Evolutionary conservation across 306 rosid species (phyloP).

Genomic region (Fragaria iinumae): DNA sequence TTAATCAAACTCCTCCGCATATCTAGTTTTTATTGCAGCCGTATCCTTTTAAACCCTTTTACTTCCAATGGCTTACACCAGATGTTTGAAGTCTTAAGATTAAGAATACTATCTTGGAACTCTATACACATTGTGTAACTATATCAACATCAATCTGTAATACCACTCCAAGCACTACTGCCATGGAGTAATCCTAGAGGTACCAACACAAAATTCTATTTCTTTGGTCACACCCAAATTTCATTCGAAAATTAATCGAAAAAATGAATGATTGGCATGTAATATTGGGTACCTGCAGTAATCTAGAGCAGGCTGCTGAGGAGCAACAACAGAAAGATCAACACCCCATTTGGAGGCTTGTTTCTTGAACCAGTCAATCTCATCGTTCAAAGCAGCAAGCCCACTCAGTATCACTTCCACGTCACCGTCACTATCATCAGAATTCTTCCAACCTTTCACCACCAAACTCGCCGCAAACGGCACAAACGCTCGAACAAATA

Average conservation of each 20-base stretch:
- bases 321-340: conserved; percentile 42
- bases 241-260: no score
- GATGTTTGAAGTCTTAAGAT: no score
- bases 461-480: conserved; percentile 61
- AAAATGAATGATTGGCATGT: neutral
- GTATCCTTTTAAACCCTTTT: no score
- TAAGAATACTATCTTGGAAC: no score
- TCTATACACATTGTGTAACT: no score
- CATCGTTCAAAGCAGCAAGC: conserved; percentile 61
- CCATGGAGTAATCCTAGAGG: no score
- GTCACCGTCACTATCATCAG: conserved; percentile 48
- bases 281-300: conserved; percentile 48
- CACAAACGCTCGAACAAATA: conserved; percentile 66
- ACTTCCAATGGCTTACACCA: no score
- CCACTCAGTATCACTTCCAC: conserved; percentile 60
- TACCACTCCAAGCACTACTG: no score
- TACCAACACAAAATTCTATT: no score
- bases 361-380: conserved; percentile 67
- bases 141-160: no score
- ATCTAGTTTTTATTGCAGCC: no score
- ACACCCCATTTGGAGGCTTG: conserved; percentile 64
- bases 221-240: no score
- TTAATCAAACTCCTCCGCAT: neutral
- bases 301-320: conserved; percentile 41
- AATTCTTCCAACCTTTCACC: conserved; percentile 67